These are phyloP conservation scores for Aspergillus bridgeri DNA, from an alignment of 495 filamentous ascomycete genomes.

Conservation along the genomic window DNA sequence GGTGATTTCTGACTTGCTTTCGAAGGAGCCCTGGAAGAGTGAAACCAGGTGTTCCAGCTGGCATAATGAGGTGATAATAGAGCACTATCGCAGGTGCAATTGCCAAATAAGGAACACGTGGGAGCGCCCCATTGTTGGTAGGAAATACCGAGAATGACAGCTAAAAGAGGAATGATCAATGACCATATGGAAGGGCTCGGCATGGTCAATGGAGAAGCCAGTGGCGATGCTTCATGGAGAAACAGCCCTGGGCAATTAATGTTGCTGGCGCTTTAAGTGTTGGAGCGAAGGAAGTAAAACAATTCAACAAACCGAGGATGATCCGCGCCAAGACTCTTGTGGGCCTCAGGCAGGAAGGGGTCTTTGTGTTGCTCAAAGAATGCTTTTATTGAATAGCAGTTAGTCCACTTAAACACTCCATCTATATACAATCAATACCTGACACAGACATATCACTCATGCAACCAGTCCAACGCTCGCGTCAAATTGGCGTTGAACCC, in stretches of 20 bases:
- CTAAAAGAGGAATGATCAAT: not conserved
- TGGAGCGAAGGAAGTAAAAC: too few species aligned
- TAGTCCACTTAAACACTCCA: too few species aligned
- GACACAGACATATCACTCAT: slow-evolving; percentile 3
- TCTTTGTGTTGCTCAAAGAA: too few species aligned
- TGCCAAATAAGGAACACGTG: not conserved
- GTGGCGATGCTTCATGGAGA: not conserved
- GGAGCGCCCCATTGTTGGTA: not conserved
- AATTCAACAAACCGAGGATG: too few species aligned
- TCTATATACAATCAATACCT: too few species aligned
- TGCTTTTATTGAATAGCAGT: too few species aligned
- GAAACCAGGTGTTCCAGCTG: slow-evolving; percentile 26
- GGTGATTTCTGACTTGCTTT: not conserved
- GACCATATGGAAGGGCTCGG: not conserved
- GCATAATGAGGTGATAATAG: slow-evolving; percentile 16
- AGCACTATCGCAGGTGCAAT: not conserved
- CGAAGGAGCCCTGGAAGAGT: slow-evolving; percentile 6
- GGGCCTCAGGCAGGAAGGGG: too few species aligned
- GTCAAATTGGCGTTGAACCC: slow-evolving; percentile 6
- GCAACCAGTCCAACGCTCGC: slow-evolving; percentile 4
- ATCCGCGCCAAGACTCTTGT: too few species aligned
- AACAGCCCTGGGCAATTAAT: not conserved
- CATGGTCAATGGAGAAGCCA: not conserved
- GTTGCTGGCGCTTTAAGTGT: too few species aligned
- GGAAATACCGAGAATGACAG: not conserved